phyloP scores from a whole-genome alignment of 495 filamentous ascomycete species.

The Lindgomyces ingoldianus region DNA sequence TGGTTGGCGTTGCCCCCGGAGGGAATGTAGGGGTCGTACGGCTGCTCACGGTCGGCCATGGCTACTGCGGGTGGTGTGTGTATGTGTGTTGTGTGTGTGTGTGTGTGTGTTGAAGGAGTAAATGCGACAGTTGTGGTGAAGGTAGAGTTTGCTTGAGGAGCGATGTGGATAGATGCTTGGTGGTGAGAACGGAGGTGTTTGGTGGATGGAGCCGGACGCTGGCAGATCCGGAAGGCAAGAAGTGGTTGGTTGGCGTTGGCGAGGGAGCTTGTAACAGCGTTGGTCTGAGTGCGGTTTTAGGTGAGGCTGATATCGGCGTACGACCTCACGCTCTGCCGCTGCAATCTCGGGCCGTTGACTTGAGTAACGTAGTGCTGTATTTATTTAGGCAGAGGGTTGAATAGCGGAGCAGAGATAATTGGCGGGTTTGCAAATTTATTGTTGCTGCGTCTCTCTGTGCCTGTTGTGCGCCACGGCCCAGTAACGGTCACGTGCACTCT shows the following conservation, averaged over 20 bases:
- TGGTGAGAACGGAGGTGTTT: constrained; percentile 6
- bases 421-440: neutral
- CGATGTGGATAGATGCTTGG: constrained; percentile 1
- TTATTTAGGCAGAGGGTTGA: neutral
- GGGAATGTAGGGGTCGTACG: constrained; percentile 92
- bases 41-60: constrained; percentile 72
- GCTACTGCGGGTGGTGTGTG: constrained; percentile 22
- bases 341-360: constrained; percentile 6
- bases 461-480: neutral
- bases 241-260: constrained; percentile 15
- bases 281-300: constrained; percentile 33
- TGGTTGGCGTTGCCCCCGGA: constrained; percentile 54
- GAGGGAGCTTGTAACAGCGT: constrained; percentile 27
- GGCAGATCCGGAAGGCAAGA: constrained; percentile 1
- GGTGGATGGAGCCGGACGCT: constrained; percentile 4
- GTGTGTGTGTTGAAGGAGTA: neutral
- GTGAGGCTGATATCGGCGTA: constrained; percentile 24
- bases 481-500: neutral
- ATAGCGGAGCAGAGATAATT: neutral
- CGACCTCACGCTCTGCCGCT: neutral
- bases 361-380: constrained; percentile 1
- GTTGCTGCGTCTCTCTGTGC: neutral
- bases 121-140: constrained; percentile 15
- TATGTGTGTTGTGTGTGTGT: neutral
- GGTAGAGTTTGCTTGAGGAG: neutral